Evolutionary conservation across 495 filamentous ascomycete genomes (phyloP), one percentile per base, ranked within the genome.

Genomic region (Umbilicaria muhlenbergii): DNA sequence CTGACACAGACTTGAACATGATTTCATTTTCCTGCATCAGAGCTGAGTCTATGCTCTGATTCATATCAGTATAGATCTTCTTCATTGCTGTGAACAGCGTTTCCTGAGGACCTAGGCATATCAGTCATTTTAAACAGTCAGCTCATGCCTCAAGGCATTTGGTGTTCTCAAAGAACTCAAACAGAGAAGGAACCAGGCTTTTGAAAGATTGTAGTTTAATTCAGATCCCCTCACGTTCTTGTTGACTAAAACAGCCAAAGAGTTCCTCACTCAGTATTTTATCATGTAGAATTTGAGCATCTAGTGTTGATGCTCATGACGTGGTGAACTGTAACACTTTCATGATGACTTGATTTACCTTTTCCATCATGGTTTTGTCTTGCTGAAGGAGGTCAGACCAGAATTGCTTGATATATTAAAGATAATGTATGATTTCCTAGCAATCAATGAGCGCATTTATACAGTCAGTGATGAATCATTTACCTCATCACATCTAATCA

Each of bases 101-200:
- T 28, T 51, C 2, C 2, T 28, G 32, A 15, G 17, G 32, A 17
- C 37, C 32, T 18, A 48, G 6, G 2, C 15, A 44, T 38, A 44
- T 31, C 24, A 51, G 38, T 17, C 49, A 15, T 40, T 51, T 51
- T 41, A 42, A 42, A 36, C 38, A 47, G 10, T 48, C 38, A 15
- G 38, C 33, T 16, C 38, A 43, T 19, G 33, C 3, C 19, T 48
- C 1, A n/a, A 50, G 32, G 17, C 41, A 50, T 36, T 50, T 21
- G 38, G 48, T 4, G 39, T 50, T 46, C 45, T 36, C 21, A 36
- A 50, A 50, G 37, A 50, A 42, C 4, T 39, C 40, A 32, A 36
- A 50, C 32, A 50, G 45, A 33, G 38, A 49, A 36, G 31, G 44
- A 16, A 50, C 28, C n/a, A 50, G 34, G 28, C 21, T 21, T 32